A percentile compares a stretch with the other conserved stretches of the same genome.
phyloP scores from a whole-genome alignment of 2,329 filamentous ascomycete species.

The Claviceps africana region DNA sequence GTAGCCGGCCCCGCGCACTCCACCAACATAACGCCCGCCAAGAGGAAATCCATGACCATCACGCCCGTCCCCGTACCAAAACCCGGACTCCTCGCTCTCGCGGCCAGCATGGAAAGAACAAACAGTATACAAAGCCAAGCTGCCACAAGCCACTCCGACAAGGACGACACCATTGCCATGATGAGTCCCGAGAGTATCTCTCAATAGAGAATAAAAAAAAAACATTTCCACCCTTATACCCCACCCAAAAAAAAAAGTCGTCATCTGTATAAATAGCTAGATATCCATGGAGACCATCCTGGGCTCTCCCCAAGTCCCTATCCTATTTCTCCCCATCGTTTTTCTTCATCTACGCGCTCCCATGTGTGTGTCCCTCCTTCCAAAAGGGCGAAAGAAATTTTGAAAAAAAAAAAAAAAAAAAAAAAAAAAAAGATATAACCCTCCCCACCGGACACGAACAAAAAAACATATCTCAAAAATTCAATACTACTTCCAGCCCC shows the following conservation, averaged over 20 bases:
- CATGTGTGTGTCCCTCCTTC: not conserved
- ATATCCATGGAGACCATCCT: not conserved
- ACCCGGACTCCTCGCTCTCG: slow-evolving; percentile 25
- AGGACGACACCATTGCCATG: slow-evolving; percentile 58
- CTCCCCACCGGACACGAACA: too few relatives aligned
- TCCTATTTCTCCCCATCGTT: not conserved
- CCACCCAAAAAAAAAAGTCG: not conserved
- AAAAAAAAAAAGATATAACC: not conserved
- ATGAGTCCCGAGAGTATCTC: slow-evolving; percentile 73
- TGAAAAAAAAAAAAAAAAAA: not conserved
- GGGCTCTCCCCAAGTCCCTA: not conserved
- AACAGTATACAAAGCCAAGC: slow-evolving; percentile 44
- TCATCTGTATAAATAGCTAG: not conserved
- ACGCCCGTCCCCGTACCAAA: slow-evolving; percentile 24
- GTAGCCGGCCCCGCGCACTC: slow-evolving; percentile 11
- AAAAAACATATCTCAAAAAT: too few relatives aligned
- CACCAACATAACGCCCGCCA: slow-evolving; percentile 29
- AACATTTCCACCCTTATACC: not conserved
- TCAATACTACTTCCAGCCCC: too few relatives aligned
- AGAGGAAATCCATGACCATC: slow-evolving; percentile 35
- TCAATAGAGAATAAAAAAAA: slow-evolving; percentile 13
- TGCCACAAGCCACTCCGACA: slow-evolving; percentile 51
- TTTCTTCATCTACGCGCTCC: not conserved
- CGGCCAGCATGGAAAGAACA: slow-evolving; percentile 41
- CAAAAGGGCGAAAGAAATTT: not conserved